A percentile compares a stretch with the other conserved stretches of the same genome.
These are phyloP conservation scores for Pythium dissotocum DNA, from an alignment of 352 stramenopile species.

Conservation along the genomic window DNA sequence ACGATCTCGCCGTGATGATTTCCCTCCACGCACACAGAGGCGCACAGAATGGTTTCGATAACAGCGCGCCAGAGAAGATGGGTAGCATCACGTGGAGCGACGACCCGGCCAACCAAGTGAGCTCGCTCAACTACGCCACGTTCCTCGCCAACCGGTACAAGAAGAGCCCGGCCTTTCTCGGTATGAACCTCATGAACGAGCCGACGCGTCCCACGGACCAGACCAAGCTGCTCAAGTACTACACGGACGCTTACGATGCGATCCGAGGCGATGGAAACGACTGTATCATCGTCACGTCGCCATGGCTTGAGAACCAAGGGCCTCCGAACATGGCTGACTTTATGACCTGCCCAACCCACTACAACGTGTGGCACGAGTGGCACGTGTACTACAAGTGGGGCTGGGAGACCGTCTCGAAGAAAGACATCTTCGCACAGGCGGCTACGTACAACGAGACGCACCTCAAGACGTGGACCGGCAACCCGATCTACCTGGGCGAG, in stretches of 20 bases:
- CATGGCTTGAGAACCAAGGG: slow-evolving; percentile 47
- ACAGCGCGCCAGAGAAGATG: slow-evolving; percentile 41
- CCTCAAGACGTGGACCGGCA: slow-evolving; percentile 29
- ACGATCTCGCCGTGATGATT: slow-evolving; percentile 69
- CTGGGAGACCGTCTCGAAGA: slow-evolving; percentile 27
- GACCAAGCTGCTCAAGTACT: slow-evolving; percentile 42
- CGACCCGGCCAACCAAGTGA: slow-evolving; percentile 49
- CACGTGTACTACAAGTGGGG: slow-evolving; percentile 63
- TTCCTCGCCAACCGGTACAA: slow-evolving; percentile 57
- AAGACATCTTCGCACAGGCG: slow-evolving; percentile 25
- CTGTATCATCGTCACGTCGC: slow-evolving; percentile 53
- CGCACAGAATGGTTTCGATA: slow-evolving; percentile 78
- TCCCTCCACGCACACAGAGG: slow-evolving; percentile 77
- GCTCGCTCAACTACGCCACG: slow-evolving; percentile 54
- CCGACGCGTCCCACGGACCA: slow-evolving; percentile 30
- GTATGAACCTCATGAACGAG: slow-evolving; percentile 83
- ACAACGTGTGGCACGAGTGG: slow-evolving; percentile 62
- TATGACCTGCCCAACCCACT: slow-evolving; percentile 35
- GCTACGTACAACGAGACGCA: slow-evolving; percentile 21
- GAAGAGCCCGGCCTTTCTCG: slow-evolving; percentile 45
- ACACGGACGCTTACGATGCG: slow-evolving; percentile 46
- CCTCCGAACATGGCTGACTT: slow-evolving; percentile 35
- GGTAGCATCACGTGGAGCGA: slow-evolving; percentile 39
- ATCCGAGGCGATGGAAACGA: slow-evolving; percentile 59
- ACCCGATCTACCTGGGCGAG: slow-evolving; percentile 56